phyloP scores from a whole-genome alignment of 1,284 basidiomycete species.

The Moesziomyces sp. region DNA sequence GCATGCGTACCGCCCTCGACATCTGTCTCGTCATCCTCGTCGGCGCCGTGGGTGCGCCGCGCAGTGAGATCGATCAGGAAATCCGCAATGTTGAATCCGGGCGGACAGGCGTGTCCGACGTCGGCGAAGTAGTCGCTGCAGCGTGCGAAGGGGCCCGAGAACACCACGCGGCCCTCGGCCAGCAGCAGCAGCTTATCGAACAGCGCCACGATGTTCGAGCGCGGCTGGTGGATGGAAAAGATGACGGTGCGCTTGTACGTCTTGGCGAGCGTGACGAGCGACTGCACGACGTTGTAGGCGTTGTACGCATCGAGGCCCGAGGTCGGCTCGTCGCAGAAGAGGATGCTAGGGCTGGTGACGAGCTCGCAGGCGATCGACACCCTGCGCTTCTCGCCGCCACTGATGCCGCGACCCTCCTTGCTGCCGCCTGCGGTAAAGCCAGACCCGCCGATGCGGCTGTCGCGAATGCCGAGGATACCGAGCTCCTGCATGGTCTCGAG shows the following conservation, averaged over 20 bases:
- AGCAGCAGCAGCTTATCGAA: conserved; percentile 92
- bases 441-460: conserved; percentile 85
- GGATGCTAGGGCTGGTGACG: conserved; percentile 91
- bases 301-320: conserved; percentile 91
- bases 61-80: conserved; percentile 59
- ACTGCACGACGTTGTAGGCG: conserved; percentile 91
- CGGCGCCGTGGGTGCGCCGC: background rate
- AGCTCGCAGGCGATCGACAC: conserved; percentile 94
- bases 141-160: conserved; percentile 79
- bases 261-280: conserved; percentile 83
- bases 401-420: conserved; percentile 77
- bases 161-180: conserved; percentile 76
- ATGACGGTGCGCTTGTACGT: conserved; percentile 94
- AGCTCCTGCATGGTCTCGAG: conserved; percentile 95
- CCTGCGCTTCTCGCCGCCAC: conserved; percentile 57
- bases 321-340: conserved; percentile 96
- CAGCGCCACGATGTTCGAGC: conserved; percentile 93
- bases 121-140: conserved; percentile 83
- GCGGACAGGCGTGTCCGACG: conserved; percentile 85
- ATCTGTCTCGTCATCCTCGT: conserved; percentile 2
- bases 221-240: conserved; percentile 98
- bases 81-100: conserved; percentile 97
- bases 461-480: conserved; percentile 90
- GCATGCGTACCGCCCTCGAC: conserved; percentile 17
- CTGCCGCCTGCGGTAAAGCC: conserved; percentile 72